A percentile compares a stretch with the other conserved stretches of the same genome.
phyloP scores from a whole-genome alignment of 139 green algal species.

The Limnomonas spitsbergensis region DNA sequence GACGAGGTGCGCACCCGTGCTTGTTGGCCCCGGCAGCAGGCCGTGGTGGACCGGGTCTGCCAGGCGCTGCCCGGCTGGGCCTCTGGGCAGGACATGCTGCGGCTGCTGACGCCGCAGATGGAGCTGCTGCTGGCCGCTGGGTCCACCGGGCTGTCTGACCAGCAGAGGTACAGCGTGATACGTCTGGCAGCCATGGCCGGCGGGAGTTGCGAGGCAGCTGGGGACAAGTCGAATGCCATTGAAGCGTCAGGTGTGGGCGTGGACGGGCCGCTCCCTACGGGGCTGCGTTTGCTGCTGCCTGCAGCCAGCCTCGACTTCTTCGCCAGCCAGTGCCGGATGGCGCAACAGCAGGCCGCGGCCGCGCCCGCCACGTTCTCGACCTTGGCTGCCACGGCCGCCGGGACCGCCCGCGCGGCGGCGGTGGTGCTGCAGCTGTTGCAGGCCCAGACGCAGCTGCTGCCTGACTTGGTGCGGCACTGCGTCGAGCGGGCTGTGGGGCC shows the following conservation, averaged over 20 bases:
- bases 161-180: conserved; percentile 8
- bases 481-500: not conserved
- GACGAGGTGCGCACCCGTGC: not conserved
- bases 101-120: not conserved
- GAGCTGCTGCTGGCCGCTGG: not conserved
- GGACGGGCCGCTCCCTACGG: not conserved
- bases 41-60: not conserved
- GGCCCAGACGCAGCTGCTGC: not conserved
- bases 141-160: not conserved
- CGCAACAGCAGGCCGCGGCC: not conserved
- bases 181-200: not conserved
- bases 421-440: not conserved
- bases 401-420: not conserved
- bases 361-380: not conserved
- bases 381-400: not conserved
- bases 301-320: not conserved
- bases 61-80: not conserved
- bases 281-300: not conserved
- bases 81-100: not conserved
- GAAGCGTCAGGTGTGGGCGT: not conserved
- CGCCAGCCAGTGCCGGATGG: not conserved
- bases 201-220: not conserved
- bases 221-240: not conserved
- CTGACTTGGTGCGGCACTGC: not conserved
- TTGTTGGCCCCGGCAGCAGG: not conserved